Percentiles rank a stretch among this genome's conserved stretches.
These are phyloP conservation scores for Alternaria ethzedia DNA, from an alignment of 2,329 filamentous ascomycete genomes.

Conservation along the genomic window DNA sequence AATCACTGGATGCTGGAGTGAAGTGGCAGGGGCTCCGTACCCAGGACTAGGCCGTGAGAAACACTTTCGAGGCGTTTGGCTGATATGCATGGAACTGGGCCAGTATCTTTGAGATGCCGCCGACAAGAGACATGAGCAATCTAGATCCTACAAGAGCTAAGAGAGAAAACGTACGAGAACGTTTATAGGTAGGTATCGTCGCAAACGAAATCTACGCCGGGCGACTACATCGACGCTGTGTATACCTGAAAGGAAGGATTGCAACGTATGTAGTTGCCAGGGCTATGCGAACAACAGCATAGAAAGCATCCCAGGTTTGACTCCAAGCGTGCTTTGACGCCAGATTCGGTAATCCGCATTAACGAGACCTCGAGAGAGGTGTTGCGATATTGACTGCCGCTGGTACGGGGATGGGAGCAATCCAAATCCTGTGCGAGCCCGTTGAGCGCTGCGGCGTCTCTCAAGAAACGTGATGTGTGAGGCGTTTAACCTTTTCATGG, in stretches of 20 bases:
- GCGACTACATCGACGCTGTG: no score
- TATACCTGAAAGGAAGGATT: no score
- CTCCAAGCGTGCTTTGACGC: neutral
- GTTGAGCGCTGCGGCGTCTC: neutral
- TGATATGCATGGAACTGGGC: neutral
- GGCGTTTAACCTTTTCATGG: neutral
- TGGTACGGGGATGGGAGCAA: neutral
- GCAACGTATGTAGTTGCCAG: neutral
- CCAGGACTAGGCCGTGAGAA: accelerated
- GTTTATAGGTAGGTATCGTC: neutral
- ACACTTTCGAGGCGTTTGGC: neutral
- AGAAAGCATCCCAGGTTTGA: neutral
- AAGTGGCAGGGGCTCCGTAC: neutral
- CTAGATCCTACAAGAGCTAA: neutral
- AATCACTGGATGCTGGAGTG: neutral
- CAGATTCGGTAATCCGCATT: accelerated
- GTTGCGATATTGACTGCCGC: neutral
- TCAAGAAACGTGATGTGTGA: neutral
- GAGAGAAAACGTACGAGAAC: neutral
- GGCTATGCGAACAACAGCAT: neutral
- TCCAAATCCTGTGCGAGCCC: neutral
- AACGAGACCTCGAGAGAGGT: neutral
- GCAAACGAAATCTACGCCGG: neutral
- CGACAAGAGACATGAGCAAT: neutral
- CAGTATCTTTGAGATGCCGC: neutral